phyloP scores from a whole-genome alignment of 1,139 yeast genomes.

The Martiniozyma asiatica region DNA sequence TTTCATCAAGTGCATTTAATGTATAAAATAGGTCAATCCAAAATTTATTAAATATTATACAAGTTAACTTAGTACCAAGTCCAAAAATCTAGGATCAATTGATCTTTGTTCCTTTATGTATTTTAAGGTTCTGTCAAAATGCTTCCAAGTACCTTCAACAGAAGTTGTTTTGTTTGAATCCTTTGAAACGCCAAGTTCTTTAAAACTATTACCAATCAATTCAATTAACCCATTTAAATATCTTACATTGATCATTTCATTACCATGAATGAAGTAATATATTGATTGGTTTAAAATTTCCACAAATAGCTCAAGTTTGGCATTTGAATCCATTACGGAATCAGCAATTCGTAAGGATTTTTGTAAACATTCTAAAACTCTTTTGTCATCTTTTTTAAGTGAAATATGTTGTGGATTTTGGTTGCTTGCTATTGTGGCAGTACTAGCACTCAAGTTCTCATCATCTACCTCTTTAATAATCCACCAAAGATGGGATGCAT shows the following conservation, averaged over 20 bases:
- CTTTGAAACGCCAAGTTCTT: conserved; percentile 28
- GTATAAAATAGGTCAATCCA: no score
- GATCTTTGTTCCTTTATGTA: conserved; percentile 59
- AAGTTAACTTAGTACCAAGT: conserved; percentile 4
- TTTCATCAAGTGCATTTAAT: no score
- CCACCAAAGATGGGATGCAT: conserved; percentile 94
- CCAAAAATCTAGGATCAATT: conserved; percentile 45
- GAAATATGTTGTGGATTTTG: conserved; percentile 14
- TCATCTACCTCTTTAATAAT: conserved; percentile 41
- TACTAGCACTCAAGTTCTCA: no score
- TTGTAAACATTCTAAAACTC: conserved; percentile 58
- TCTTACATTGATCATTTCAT: conserved; percentile 53
- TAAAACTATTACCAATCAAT: conserved; percentile 65
- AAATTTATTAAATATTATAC: no score
- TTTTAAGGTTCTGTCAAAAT: conserved; percentile 55
- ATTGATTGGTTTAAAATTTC: conserved; percentile 81
- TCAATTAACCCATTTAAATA: conserved; percentile 83
- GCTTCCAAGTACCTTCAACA: conserved; percentile 27
- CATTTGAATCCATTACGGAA: conserved; percentile 78
- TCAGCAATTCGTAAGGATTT: conserved; percentile 83
- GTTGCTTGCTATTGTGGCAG: no score
- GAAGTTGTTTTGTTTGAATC: conserved; percentile 1
- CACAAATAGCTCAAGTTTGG: conserved; percentile 70
- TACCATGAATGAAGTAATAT: conserved; percentile 78
- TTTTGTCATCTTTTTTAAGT: conserved; percentile 41